A percentile compares a stretch with the other conserved stretches of the same genome.
Conservation (phyloP, 345 rosid genomes). For the Syzygium jambos region DNA sequence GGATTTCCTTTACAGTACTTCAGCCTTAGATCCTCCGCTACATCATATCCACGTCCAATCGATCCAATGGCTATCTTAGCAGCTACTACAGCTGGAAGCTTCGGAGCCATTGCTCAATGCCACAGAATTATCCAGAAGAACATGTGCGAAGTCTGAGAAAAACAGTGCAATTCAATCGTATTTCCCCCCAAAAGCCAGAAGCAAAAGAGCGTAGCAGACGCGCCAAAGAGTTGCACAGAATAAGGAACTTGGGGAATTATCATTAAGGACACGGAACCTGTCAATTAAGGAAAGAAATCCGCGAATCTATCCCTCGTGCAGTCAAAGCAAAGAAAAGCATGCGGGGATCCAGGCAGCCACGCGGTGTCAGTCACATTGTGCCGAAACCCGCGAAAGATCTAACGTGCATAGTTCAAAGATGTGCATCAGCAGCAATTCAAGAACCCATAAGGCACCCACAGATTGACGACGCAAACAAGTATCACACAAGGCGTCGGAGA, state of each 20-base stretch:
- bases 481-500: not conserved
- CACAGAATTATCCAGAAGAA: constrained; percentile 11
- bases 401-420: not conserved
- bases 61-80: constrained; percentile 84
- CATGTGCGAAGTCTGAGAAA: constrained; percentile 7
- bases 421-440: not conserved
- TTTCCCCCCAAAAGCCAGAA: not conserved
- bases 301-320: not conserved
- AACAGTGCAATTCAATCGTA: not conserved
- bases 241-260: not conserved
- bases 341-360: not conserved
- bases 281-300: not conserved
- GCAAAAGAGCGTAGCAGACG: not conserved
- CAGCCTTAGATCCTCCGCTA: constrained; percentile 63
- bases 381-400: not conserved
- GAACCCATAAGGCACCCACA: not conserved
- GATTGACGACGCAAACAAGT: not conserved
- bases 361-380: not conserved
- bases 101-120: constrained; percentile 63
- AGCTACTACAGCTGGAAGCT: constrained; percentile 61
- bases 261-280: not conserved
- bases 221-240: not conserved
- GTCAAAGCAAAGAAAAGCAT: not conserved
- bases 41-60: constrained; percentile 85
- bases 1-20: constrained; percentile 69